phyloP scores from a whole-genome alignment of 331 rosid genomes.

The Telfairia occidentalis region DNA sequence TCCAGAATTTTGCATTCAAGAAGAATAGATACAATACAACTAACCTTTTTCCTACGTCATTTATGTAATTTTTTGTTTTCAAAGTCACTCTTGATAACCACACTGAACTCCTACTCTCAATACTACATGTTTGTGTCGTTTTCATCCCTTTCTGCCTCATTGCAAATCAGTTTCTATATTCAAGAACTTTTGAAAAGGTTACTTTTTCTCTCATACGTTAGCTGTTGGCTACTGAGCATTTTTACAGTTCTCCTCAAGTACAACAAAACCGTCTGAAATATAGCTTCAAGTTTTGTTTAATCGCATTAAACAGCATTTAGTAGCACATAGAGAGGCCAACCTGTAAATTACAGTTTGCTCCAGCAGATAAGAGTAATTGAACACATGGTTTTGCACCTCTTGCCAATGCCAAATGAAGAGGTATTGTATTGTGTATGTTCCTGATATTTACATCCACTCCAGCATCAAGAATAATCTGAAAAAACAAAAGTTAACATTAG shows the following conservation, averaged over 20 bases:
- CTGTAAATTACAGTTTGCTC: constrained; percentile 89
- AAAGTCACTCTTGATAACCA: neutral
- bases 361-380: constrained; percentile 78
- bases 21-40: neutral
- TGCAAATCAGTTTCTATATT: neutral
- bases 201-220: neutral
- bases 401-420: constrained; percentile 92
- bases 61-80: neutral
- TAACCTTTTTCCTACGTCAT: neutral
- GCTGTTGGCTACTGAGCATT: neutral
- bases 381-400: constrained; percentile 95
- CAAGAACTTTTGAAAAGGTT: neutral
- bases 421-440: constrained; percentile 81
- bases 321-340: constrained; percentile 28
- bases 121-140: neutral
- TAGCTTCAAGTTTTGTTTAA: neutral
- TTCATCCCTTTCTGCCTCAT: neutral
- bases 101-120: neutral
- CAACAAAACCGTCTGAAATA: neutral
- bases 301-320: neutral
- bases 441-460: constrained; percentile 90
- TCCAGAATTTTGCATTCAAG: neutral
- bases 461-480: constrained; percentile 80
- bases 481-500: neutral
- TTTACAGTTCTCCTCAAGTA: neutral